A percentile compares a stretch with the other conserved stretches of the same genome.
Evolutionary conservation across 345 rosid species (phyloP).

Genomic region (Populus tremula): DNA sequence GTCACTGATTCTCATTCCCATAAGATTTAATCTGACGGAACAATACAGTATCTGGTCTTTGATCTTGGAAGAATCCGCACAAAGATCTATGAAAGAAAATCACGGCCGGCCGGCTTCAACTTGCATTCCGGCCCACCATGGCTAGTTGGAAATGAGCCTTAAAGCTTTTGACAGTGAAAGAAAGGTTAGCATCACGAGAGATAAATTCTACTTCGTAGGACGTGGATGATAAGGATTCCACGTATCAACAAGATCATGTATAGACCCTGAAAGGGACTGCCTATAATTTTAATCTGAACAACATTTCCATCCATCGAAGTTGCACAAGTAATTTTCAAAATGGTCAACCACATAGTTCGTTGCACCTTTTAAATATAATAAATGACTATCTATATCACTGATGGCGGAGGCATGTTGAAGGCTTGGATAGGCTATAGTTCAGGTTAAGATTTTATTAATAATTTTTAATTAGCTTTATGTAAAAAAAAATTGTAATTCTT

Average conservation of each 20-base stretch:
- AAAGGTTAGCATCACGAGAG: neutral
- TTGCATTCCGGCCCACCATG: slow-evolving; percentile 22
- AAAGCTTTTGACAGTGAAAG: slow-evolving; percentile 28
- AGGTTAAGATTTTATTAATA: no score
- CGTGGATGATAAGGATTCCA: slow-evolving; percentile 51
- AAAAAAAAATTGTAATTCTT: no score
- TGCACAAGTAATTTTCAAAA: neutral
- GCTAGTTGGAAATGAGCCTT: neutral
- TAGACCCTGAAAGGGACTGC: neutral
- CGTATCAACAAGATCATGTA: slow-evolving; percentile 11
- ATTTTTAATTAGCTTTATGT: no score
- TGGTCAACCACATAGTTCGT: slow-evolving; percentile 1
- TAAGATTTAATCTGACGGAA: slow-evolving; percentile 1
- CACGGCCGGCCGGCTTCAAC: slow-evolving; percentile 14
- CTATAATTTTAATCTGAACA: neutral
- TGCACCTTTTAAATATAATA: neutral
- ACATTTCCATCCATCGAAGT: neutral
- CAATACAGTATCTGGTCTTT: neutral
- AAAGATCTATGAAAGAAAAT: neutral
- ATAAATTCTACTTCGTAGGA: slow-evolving; percentile 19
- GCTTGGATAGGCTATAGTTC: no score
- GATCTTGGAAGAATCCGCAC: slow-evolving; percentile 12
- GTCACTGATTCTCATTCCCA: slow-evolving; percentile 26
- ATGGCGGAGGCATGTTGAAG: no score
- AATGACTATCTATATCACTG: no score